Evolutionary conservation across 768 basidiomycete species (phyloP).

Genomic region (Imleria badia): DNA sequence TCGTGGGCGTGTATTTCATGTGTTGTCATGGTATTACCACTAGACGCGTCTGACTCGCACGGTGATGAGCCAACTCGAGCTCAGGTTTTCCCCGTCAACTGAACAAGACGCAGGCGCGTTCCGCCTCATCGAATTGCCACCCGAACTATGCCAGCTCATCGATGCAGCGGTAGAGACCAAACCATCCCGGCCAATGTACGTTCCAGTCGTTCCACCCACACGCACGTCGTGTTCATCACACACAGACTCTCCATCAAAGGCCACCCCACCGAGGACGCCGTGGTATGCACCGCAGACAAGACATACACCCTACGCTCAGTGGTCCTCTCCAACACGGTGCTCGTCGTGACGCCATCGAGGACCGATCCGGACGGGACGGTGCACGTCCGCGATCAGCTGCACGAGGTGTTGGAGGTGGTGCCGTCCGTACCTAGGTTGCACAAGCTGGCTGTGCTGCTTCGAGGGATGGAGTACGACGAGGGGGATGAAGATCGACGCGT

Average conservation of each 20-base stretch:
- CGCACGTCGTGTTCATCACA: not conserved
- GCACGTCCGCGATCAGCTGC: conserved; percentile 76
- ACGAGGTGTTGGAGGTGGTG: conserved; percentile 80
- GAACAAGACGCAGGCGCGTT: conserved; percentile 52
- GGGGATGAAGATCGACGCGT: conserved; percentile 44
- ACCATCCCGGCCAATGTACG: conserved; percentile 31
- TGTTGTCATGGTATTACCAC: too few species aligned
- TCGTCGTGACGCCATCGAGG: conserved; percentile 61
- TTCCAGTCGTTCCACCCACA: not conserved
- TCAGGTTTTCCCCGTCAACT: conserved; percentile 53
- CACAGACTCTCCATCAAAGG: conserved; percentile 79
- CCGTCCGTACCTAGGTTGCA: conserved; percentile 78
- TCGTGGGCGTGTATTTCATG: too few species aligned
- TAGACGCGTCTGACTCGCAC: not conserved
- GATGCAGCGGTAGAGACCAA: conserved; percentile 48
- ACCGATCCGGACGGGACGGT: conserved; percentile 41
- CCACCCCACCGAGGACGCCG: conserved; percentile 77
- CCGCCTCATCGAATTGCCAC: conserved; percentile 72
- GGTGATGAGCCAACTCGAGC: conserved; percentile 33
- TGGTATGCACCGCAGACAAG: conserved; percentile 77
- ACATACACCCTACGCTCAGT: conserved; percentile 87
- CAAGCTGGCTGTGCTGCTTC: conserved; percentile 58
- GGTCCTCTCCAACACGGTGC: conserved; percentile 82
- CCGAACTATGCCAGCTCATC: conserved; percentile 61
- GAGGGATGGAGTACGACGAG: conserved; percentile 71